These are phyloP conservation scores for Tulasnella sp. DNA, from an alignment of 768 basidiomycete species.

Conservation along the genomic window DNA sequence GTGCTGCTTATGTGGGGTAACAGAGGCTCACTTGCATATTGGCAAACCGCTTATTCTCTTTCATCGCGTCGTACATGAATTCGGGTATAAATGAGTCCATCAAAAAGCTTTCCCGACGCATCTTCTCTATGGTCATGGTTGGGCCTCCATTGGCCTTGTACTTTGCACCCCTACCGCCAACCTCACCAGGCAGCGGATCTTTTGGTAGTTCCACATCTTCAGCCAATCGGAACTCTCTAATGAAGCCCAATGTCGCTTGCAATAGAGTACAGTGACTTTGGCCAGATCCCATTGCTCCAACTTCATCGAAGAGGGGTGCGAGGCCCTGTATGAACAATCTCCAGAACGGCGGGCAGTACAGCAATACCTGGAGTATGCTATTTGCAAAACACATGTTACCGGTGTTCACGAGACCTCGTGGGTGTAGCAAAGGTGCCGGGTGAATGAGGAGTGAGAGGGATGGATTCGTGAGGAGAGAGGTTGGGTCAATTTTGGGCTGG, in stretches of 20 bases:
- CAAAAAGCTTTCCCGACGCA: conserved; percentile 20
- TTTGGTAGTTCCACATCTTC: conserved; percentile 10
- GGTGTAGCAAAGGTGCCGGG: conserved; percentile 34
- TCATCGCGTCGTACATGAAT: conserved; percentile 84
- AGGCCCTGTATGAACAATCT: conserved; percentile 41
- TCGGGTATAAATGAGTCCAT: conserved; percentile 71
- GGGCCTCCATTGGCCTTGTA: conserved; percentile 5
- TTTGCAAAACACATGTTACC: conserved; percentile 99
- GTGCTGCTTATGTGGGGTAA: too few relatives aligned
- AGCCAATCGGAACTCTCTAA: conserved; percentile 53
- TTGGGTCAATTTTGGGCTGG: conserved; percentile 1
- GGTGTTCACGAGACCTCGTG: conserved; percentile 81
- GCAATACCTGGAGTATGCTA: conserved; percentile 78
- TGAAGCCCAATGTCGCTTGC: conserved; percentile 39
- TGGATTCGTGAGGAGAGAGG: neutral
- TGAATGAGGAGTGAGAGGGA: neutral
- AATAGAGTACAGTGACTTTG: conserved; percentile 8
- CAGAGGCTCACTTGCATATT: conserved; percentile 68
- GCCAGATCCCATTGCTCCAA: conserved; percentile 11
- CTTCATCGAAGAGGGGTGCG: conserved; percentile 9
- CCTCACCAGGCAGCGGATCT: conserved; percentile 23
- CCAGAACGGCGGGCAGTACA: conserved; percentile 83
- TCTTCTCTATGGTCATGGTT: neutral
- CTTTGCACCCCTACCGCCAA: conserved; percentile 20
- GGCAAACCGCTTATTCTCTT: conserved; percentile 87